phyloP scores from a whole-genome alignment of 306 rosid genomes.

The Cucurbita ficifolia region DNA sequence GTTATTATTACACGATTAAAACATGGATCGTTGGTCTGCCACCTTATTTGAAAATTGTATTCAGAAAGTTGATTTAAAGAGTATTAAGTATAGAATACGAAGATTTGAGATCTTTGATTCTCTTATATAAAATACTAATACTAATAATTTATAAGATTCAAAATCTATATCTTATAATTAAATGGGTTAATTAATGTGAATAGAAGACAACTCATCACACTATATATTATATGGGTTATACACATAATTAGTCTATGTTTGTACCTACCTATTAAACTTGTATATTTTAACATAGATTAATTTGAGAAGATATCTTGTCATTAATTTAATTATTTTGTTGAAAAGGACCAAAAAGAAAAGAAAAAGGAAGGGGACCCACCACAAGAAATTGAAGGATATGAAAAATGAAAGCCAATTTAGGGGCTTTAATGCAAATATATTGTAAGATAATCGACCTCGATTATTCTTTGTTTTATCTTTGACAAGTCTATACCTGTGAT shows the following conservation, averaged over 20 bases:
- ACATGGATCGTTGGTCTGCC: not conserved
- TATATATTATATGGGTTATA: not conserved
- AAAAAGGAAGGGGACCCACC: too few relatives aligned
- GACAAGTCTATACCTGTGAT: too few relatives aligned
- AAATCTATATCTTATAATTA: not conserved
- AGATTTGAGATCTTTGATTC: conserved; percentile 1
- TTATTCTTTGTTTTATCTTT: too few relatives aligned
- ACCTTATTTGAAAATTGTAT: not conserved
- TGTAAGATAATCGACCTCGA: too few relatives aligned
- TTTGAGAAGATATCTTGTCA: not conserved
- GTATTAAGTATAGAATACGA: not conserved
- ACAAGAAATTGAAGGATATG: too few relatives aligned
- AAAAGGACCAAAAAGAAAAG: too few relatives aligned
- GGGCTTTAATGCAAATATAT: too few relatives aligned
- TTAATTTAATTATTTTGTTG: too few relatives aligned
- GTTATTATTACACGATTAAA: not conserved
- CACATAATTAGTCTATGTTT: not conserved
- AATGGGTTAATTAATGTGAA: not conserved
- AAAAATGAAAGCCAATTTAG: too few relatives aligned
- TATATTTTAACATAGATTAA: not conserved
- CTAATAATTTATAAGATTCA: not conserved
- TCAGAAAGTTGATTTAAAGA: not conserved
- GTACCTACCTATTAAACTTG: not conserved
- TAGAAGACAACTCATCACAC: not conserved
- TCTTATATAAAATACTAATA: not conserved